Percentiles rank a stretch among this genome's conserved stretches.
Conservation (phyloP, 2,329 filamentous ascomycete genomes). For the Arthrobotrys pseudoclavata region DNA sequence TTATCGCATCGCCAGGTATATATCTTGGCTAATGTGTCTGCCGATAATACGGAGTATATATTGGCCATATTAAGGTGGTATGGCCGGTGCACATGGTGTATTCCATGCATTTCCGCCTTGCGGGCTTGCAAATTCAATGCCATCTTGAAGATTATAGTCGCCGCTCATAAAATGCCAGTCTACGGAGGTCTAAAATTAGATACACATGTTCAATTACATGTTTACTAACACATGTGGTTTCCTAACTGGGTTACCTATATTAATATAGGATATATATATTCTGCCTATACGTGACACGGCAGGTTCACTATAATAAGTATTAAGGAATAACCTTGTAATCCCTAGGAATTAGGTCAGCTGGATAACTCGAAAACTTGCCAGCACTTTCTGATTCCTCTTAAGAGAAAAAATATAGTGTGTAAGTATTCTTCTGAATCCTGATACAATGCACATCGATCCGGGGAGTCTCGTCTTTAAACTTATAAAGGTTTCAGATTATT, state of each 20-base stretch:
- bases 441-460: slow-evolving; percentile 44
- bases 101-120: slow-evolving; percentile 24
- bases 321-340: slow-evolving; percentile 24
- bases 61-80: neutral
- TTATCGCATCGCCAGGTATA: slow-evolving; percentile 47
- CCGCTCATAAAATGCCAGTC: slow-evolving; percentile 7
- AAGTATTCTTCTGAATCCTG: slow-evolving; percentile 3
- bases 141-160: slow-evolving; percentile 1
- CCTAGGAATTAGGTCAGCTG: slow-evolving; percentile 52
- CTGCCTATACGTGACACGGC: slow-evolving; percentile 32
- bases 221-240: neutral
- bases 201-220: neutral
- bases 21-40: slow-evolving; percentile 39
- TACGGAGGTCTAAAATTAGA: slow-evolving; percentile 13
- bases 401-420: neutral
- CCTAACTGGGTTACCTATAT: slow-evolving; percentile 4
- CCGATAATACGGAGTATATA: slow-evolving; percentile 15
- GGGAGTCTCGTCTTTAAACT: slow-evolving; percentile 41
- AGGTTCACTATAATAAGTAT: neutral
- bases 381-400: neutral
- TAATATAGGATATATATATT: slow-evolving; percentile 32
- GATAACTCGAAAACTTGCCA: slow-evolving; percentile 14
- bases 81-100: slow-evolving; percentile 1
- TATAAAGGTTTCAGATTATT: slow-evolving; percentile 27
- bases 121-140: no score